These are phyloP conservation scores for Asterionellopsis glacialis DNA, from an alignment of 108 stramenopile species.

Conservation along the genomic window DNA sequence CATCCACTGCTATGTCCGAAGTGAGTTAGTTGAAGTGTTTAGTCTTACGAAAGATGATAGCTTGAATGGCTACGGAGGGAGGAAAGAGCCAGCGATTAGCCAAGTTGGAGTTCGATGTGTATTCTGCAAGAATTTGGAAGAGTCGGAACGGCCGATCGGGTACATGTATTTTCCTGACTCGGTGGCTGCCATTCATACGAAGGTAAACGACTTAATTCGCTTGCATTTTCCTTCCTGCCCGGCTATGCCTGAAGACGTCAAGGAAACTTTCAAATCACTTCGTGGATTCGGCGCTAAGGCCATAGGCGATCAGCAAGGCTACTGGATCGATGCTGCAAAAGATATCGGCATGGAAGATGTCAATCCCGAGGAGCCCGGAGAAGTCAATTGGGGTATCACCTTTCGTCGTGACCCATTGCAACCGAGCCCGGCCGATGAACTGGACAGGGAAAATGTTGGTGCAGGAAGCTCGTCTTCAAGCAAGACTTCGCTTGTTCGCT, in stretches of 20 bases:
- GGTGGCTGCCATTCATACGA: constrained; percentile 48
- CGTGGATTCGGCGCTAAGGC: constrained; percentile 60
- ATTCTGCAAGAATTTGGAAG: constrained; percentile 53
- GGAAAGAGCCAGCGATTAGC: constrained; percentile 49
- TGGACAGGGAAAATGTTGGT: constrained; percentile 42
- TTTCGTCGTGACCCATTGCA: constrained; percentile 63
- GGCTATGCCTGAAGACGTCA: constrained; percentile 58
- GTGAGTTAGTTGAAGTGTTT: constrained; percentile 75
- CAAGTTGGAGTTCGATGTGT: constrained; percentile 80
- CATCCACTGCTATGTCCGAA: constrained; percentile 70
- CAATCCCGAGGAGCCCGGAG: constrained; percentile 24
- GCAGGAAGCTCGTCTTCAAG: constrained; percentile 13
- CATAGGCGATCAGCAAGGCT: constrained; percentile 60
- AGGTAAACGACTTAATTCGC: constrained; percentile 73
- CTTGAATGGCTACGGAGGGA: constrained; percentile 40
- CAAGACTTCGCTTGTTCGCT: constrained; percentile 37
- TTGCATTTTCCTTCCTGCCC: constrained; percentile 64
- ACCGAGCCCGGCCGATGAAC: constrained; percentile 72
- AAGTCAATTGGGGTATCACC: constrained; percentile 38
- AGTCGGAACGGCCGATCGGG: constrained; percentile 38
- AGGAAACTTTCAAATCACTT: constrained; percentile 56
- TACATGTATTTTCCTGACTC: constrained; percentile 62
- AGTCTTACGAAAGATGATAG: constrained; percentile 48
- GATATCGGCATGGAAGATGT: constrained; percentile 65
- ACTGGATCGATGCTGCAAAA: constrained; percentile 69